A percentile compares a stretch with the other conserved stretches of the same genome.
These are phyloP conservation scores for Cryptococcus sp. DNA, from an alignment of 1,284 basidiomycete species.

Conservation along the genomic window DNA sequence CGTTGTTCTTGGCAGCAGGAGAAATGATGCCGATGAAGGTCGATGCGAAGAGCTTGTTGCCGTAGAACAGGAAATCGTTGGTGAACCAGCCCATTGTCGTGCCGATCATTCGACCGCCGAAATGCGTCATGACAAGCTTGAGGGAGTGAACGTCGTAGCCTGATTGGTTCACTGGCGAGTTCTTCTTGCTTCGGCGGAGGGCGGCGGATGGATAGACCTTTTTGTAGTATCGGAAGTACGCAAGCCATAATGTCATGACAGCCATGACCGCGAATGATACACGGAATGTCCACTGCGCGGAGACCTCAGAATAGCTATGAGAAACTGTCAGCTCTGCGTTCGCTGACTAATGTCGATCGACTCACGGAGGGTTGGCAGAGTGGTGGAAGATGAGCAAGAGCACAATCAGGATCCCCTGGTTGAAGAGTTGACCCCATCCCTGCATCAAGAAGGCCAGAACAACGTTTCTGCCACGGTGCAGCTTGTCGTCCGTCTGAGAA, in stretches of 20 bases:
- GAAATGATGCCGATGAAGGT: slow-evolving; percentile 57
- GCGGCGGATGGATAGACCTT: slow-evolving; percentile 51
- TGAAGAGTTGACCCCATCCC: slow-evolving; percentile 60
- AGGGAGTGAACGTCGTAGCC: slow-evolving; percentile 59
- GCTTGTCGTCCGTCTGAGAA: slow-evolving; percentile 56
- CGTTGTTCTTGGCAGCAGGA: slow-evolving; percentile 47
- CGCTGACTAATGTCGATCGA: background rate
- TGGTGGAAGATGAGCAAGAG: slow-evolving; percentile 58
- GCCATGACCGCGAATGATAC: slow-evolving; percentile 59
- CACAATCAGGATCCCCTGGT: slow-evolving; percentile 58
- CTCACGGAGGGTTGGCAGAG: slow-evolving; percentile 43
- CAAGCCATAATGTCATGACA: slow-evolving; percentile 58
- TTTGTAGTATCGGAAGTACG: slow-evolving; percentile 60
- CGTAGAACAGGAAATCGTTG: slow-evolving; percentile 60
- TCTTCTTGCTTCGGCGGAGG: slow-evolving; percentile 55
- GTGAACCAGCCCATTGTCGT: slow-evolving; percentile 58
- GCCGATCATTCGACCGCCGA: slow-evolving; percentile 58
- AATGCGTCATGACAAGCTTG: slow-evolving; percentile 57
- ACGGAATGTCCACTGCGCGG: slow-evolving; percentile 60
- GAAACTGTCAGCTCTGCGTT: background rate
- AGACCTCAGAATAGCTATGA: slow-evolving; percentile 47
- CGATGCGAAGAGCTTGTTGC: slow-evolving; percentile 54
- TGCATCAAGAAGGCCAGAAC: slow-evolving; percentile 60
- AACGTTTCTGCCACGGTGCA: slow-evolving; percentile 60
- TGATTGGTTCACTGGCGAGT: slow-evolving; percentile 54